These are phyloP conservation scores for Dichomitus squalens DNA, from an alignment of 1,284 basidiomycete species.

Conservation along the genomic window DNA sequence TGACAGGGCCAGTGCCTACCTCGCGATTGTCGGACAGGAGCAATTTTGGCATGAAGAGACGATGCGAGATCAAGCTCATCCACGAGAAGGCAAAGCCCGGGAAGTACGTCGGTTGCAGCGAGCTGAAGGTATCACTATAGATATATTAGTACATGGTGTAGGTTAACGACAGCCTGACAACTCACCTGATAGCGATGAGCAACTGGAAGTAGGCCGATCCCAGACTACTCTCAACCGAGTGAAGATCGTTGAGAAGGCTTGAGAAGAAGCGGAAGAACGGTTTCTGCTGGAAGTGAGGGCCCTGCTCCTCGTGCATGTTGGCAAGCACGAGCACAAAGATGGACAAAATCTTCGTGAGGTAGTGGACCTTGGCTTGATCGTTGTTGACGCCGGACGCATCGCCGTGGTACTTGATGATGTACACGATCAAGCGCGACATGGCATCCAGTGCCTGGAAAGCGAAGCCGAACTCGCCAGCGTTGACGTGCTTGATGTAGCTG, in stretches of 20 bases:
- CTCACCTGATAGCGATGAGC: slow-evolving; percentile 84
- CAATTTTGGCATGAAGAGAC: slow-evolving; percentile 97
- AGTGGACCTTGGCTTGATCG: slow-evolving; percentile 94
- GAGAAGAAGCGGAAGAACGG: slow-evolving; percentile 99
- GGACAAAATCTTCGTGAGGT: slow-evolving; percentile 96
- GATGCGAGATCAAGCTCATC: slow-evolving; percentile 95
- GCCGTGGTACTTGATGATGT: slow-evolving; percentile 99
- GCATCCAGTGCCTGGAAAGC: slow-evolving; percentile 95
- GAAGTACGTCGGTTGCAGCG: slow-evolving; percentile 95
- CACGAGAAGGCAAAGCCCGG: slow-evolving; percentile 98
- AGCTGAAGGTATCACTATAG: slow-evolving; percentile 90
- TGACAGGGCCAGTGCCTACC: slow-evolving; percentile 40
- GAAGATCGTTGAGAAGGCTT: slow-evolving; percentile 91
- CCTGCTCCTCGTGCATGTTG: slow-evolving; percentile 94
- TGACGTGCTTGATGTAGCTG: slow-evolving; percentile 87
- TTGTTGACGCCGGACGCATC: slow-evolving; percentile 89
- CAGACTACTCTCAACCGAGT: slow-evolving; percentile 81
- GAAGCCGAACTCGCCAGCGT: slow-evolving; percentile 74
- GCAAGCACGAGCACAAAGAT: slow-evolving; percentile 97
- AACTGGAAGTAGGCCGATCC: slow-evolving; percentile 89
- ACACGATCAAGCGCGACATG: slow-evolving; percentile 92
- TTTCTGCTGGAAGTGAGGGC: slow-evolving; percentile 91
- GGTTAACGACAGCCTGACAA: background rate
- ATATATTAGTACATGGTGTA: slow-evolving; percentile 2
- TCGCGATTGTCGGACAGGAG: slow-evolving; percentile 83